phyloP scores from a whole-genome alignment of 116 monocot species.

The Dioscorea cayenensis region DNA sequence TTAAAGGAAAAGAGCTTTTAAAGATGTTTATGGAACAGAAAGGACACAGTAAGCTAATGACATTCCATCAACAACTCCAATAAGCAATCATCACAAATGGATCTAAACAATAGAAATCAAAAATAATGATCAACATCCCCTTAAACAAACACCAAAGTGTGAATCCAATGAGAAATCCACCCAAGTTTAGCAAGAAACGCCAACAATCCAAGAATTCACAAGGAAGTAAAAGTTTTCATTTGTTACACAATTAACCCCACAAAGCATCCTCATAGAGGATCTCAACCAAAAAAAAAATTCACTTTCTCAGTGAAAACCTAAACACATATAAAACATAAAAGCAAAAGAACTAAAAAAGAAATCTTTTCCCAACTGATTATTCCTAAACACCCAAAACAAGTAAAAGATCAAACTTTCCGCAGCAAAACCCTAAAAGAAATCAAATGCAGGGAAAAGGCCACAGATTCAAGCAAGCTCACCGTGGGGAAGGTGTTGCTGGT shows the following conservation, averaged over 20 bases:
- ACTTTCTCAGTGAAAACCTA: neutral
- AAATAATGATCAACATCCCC: neutral
- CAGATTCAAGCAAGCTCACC: conserved; percentile 11
- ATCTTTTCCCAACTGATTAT: no score
- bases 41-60: no score
- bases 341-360: no score
- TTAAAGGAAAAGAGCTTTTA: no score
- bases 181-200: neutral
- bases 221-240: neutral
- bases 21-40: no score
- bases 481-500: conserved; percentile 73
- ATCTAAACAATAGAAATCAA: neutral
- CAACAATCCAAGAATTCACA: neutral
- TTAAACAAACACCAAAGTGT: neutral
- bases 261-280: neutral
- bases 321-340: neutral
- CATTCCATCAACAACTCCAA: neutral
- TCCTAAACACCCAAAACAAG: neutral
- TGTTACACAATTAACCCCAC: no score
- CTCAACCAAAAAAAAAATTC: neutral
- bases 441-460: neutral
- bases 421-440: no score
- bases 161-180: neutral
- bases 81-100: neutral
- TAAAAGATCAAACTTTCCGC: neutral